Evolutionary conservation across 139 green algal genomes (phyloP).

Genomic region (Dunaliella primolecta): DNA sequence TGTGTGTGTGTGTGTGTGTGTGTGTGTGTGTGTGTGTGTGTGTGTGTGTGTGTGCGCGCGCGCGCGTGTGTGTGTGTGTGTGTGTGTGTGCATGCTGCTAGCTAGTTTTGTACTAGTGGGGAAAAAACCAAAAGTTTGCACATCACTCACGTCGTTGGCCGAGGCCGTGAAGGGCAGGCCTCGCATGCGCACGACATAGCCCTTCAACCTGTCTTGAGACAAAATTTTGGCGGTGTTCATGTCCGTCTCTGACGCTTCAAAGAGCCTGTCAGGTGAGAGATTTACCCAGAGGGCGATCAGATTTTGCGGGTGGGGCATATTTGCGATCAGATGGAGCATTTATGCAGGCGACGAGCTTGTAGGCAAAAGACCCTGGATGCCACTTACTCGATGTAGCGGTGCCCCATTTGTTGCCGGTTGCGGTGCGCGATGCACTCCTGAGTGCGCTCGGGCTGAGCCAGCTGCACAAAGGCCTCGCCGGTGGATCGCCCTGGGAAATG

Average conservation of each 20-base stretch:
- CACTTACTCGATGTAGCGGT: slow-evolving; percentile 83
- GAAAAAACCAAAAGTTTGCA: no score
- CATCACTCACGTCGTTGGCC: slow-evolving; percentile 50
- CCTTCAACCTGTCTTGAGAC: slow-evolving; percentile 24
- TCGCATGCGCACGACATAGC: slow-evolving; percentile 71
- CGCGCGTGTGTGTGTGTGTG: background rate
- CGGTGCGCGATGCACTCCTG: slow-evolving; percentile 49
- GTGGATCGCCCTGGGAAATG: slow-evolving; percentile 23
- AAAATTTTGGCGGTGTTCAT: slow-evolving; percentile 40
- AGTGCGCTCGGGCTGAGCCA: slow-evolving; percentile 48
- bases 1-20: background rate
- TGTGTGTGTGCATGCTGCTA: background rate
- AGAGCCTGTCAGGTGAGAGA: slow-evolving; percentile 50
- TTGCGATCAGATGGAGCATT: background rate
- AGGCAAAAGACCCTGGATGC: background rate
- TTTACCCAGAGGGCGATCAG: background rate
- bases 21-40: background rate
- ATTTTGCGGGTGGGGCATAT: background rate
- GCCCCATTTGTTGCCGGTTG: slow-evolving; percentile 69
- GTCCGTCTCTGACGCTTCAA: slow-evolving; percentile 58
- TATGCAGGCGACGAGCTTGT: background rate
- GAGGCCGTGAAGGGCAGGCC: slow-evolving; percentile 80
- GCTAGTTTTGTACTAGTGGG: no score
- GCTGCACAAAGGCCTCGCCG: slow-evolving; percentile 40
- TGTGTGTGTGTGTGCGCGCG: background rate